These are phyloP conservation scores for Vigna nakashimae DNA, from an alignment of 306 rosid genomes.

Conservation along the genomic window DNA sequence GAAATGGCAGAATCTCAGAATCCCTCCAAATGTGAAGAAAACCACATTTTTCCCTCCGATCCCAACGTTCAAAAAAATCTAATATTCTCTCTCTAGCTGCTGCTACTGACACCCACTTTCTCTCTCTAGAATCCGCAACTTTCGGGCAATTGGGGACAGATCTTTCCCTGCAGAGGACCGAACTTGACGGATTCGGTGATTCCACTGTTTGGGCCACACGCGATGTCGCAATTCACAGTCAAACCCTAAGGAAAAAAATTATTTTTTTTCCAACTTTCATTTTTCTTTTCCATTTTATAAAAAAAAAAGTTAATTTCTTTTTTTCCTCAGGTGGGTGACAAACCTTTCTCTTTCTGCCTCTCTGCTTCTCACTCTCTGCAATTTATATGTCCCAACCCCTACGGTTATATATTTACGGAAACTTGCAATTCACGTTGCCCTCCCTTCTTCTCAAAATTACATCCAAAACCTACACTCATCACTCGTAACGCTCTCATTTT, in stretches of 20 bases:
- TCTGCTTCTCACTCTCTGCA: background rate
- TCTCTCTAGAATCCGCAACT: constrained; percentile 65
- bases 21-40: constrained; percentile 53
- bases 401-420: constrained; percentile 3
- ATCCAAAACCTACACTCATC: background rate
- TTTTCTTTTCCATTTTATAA: constrained; percentile 6
- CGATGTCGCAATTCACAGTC: constrained; percentile 63
- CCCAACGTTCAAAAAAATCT: constrained; percentile 75
- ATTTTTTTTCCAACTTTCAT: constrained; percentile 11
- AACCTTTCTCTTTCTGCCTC: constrained; percentile 28
- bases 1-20: constrained; percentile 38
- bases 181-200: constrained; percentile 71
- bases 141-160: constrained; percentile 59
- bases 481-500: background rate
- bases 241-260: constrained; percentile 58
- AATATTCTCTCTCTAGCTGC: constrained; percentile 49
- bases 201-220: constrained; percentile 51
- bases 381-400: constrained; percentile 35
- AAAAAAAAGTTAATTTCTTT: background rate
- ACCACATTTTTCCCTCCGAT: constrained; percentile 74
- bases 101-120: constrained; percentile 49
- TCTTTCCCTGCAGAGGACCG: constrained; percentile 56
- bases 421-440: background rate
- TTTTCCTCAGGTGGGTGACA: constrained; percentile 32
- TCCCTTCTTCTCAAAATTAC: background rate